phyloP scores from a whole-genome alignment of 1,139 yeast species.

The Chernovozyma sophiae-reginae region DNA sequence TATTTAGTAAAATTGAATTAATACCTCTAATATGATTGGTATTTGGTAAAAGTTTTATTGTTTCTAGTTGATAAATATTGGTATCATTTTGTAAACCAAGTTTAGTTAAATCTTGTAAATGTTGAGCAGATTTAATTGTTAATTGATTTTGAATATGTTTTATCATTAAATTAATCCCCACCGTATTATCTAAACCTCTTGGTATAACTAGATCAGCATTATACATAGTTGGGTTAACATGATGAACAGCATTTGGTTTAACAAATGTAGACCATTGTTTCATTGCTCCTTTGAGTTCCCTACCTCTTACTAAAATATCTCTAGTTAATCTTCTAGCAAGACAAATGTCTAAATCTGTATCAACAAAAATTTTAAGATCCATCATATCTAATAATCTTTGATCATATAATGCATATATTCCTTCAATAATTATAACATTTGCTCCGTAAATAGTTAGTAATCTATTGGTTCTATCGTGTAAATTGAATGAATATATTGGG shows the following conservation, averaged over 20 bases:
- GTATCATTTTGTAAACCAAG: conserved; percentile 44
- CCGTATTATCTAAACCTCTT: conserved; percentile 75
- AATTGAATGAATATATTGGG: conserved; percentile 80
- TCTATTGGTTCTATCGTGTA: conserved; percentile 70
- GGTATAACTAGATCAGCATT: conserved; percentile 87
- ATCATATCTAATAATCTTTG: conserved; percentile 64
- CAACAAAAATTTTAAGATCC: conserved; percentile 87
- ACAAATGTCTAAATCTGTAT: conserved; percentile 90
- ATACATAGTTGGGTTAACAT: conserved; percentile 72
- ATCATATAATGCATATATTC: conserved; percentile 80
- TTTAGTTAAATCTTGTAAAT: conserved; percentile 53
- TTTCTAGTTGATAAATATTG: conserved; percentile 24
- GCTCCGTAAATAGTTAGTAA: conserved; percentile 86
- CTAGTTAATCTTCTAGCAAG: conserved; percentile 82
- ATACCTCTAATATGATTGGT: conserved; percentile 72
- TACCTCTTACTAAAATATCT: conserved; percentile 80
- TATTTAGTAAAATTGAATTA: conserved; percentile 63
- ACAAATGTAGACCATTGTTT: conserved; percentile 89
- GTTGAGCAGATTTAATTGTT: conserved; percentile 58
- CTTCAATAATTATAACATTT: conserved; percentile 87
- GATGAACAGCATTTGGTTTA: conserved; percentile 82
- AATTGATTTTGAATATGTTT: conserved; percentile 77
- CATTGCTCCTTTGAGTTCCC: conserved; percentile 78
- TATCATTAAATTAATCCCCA: conserved; percentile 76
- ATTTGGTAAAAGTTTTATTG: conserved; percentile 41